Percentiles rank a stretch among this genome's conserved stretches.
phyloP scores from a whole-genome alignment of 768 basidiomycete genomes.

The Kwoniella sp. region DNA sequence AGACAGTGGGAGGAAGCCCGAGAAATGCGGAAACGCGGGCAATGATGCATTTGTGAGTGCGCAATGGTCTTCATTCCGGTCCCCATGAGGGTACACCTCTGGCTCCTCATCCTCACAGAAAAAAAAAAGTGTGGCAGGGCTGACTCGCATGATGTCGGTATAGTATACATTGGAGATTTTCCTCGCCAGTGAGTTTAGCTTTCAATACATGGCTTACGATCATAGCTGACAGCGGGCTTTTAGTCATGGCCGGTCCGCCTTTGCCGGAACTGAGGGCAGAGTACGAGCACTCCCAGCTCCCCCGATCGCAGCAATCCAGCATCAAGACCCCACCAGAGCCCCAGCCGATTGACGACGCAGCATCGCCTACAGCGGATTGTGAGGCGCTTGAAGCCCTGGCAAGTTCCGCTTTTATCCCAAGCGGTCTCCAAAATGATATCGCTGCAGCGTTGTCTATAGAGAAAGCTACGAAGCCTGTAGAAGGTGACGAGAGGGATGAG shows the following conservation, averaged over 20 bases:
- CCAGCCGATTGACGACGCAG: too few relatives aligned
- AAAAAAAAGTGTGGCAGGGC: neutral
- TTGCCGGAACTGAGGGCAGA: slow-evolving; percentile 38
- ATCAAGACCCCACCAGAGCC: too few relatives aligned
- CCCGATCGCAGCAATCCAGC: neutral
- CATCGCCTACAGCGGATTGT: neutral
- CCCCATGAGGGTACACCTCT: too few relatives aligned
- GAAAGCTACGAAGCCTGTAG: too few relatives aligned
- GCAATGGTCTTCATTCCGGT: too few relatives aligned
- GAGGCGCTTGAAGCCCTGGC: neutral
- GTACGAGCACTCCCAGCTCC: slow-evolving; percentile 11
- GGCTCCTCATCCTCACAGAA: neutral
- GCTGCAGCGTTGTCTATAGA: neutral
- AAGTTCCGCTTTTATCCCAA: neutral
- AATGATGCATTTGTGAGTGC: slow-evolving; percentile 49
- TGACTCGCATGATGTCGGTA: neutral
- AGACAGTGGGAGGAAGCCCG: slow-evolving; percentile 13
- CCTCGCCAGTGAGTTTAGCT: slow-evolving; percentile 36
- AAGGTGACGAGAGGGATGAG: too few relatives aligned
- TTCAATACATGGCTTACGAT: neutral
- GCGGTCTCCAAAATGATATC: neutral
- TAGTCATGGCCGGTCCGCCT: slow-evolving; percentile 33
- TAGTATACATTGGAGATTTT: slow-evolving; percentile 47
- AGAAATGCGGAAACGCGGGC: slow-evolving; percentile 46
- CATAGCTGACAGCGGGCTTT: neutral